Base-by-base conservation (phyloP, 1,139 yeast genomes). In the Hansenula anomala region DNA sequence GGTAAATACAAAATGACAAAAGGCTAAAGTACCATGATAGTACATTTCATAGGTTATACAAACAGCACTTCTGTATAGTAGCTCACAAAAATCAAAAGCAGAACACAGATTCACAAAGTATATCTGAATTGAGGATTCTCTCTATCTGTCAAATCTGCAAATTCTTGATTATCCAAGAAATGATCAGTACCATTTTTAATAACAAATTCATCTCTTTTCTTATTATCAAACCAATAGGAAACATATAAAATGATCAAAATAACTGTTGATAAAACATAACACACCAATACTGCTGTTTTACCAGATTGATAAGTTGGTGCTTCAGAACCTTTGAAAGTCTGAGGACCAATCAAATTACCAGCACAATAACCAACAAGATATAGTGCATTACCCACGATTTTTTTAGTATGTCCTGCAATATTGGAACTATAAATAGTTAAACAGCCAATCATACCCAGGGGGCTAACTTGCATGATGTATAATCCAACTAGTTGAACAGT, bases 311-410 rank as follows among this genome's bases (percentile, higher is more conserved):
- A 78, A 4, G 44, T 38, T 4, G 84, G 84, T 1, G 75, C 38
- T 17, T 38, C 34, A 30, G 23, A 13, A 13, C 20, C 34, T 16
- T 61, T 53, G 49, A 75, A 78, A 0, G 79, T 72, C 48, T 73
- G 81, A 1, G 83, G 80, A 4, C 83, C 83, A 40, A 71, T 58
- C 37, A 74, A 58, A 51, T 75, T 76, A 17, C 84, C 84, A 13
- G 17, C 16, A 19, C 31, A 29, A 19, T 8, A 29, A 6, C 74
- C 78, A 39, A 78, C 60, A 46, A 78, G 63, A 40, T 74, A 58
- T 58, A 73, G 41, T 1, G 69, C 67, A 34, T 60, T 61, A 13
- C 67, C 66, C 13, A 73, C 66, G 30, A 68, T 57, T 49, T 58
- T 60, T 43, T 60, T 60, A 1, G 63, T 59, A 37, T 52, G 57